phyloP scores from a whole-genome alignment of 768 basidiomycete genomes.

The Amanita rimosa region DNA sequence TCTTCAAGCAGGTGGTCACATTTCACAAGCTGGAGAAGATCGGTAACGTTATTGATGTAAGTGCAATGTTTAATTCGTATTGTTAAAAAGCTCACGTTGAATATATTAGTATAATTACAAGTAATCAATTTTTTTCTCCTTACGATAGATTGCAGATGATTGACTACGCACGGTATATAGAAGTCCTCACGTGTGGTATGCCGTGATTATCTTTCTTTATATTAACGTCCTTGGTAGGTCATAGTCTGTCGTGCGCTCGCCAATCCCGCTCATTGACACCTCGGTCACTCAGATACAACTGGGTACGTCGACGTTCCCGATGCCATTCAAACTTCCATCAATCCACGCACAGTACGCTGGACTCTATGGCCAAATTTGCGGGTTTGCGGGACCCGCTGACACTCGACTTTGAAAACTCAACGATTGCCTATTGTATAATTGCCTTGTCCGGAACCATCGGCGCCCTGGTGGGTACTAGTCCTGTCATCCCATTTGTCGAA shows the following conservation, averaged over 20 bases:
- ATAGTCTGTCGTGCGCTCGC: background rate
- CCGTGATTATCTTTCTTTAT: constrained; percentile 81
- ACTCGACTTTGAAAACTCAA: constrained; percentile 78
- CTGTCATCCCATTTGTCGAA: constrained; percentile 77
- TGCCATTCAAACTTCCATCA: background rate
- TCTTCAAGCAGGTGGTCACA: constrained; percentile 76
- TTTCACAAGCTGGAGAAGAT: constrained; percentile 53
- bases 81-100: background rate
- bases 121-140: constrained; percentile 11
- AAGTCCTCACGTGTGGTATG: constrained; percentile 78
- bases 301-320: constrained; percentile 18
- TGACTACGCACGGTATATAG: constrained; percentile 17
- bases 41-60: constrained; percentile 58
- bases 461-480: constrained; percentile 68
- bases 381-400: constrained; percentile 80
- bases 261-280: background rate
- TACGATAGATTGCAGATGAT: background rate
- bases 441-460: constrained; percentile 77
- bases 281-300: constrained; percentile 31
- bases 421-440: constrained; percentile 74
- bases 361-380: constrained; percentile 87
- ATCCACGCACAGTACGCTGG: constrained; percentile 52
- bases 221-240: constrained; percentile 69
- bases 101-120: constrained; percentile 34
- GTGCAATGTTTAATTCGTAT: constrained; percentile 10